Evolutionary conservation across 345 rosid species (phyloP), one percentile per base, ranked within the genome.

Genomic region (Salix koriyanagi): DNA sequence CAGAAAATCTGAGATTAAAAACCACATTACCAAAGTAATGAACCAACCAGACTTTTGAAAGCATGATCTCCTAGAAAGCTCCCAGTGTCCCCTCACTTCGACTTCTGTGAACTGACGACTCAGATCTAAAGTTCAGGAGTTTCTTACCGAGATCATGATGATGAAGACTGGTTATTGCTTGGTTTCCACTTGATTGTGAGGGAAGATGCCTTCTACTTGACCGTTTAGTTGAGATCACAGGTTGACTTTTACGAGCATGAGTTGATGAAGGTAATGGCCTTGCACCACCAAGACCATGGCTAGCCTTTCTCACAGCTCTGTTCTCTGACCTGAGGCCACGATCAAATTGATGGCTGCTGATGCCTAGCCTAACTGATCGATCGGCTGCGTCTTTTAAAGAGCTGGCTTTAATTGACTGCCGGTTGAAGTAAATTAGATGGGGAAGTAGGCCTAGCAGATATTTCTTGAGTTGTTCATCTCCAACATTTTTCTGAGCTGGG

Each of bases 401-500:
- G 76, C 86, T 79, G 42, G 74, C 74, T 85, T 92, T 96, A 65
- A 83, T 82, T 67, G 91, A 85, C 84, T 94, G 97, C 75, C 93
- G 79, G 77, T 96, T 96, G 86, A 86, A 91, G 88, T 88, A 96
- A 13, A 88, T 86, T 80, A 96, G 78, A 73, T 89, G 87, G 48
- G 99, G 98, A 71, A 96, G 90, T 76, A 94, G 97, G 50, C 97
- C 88, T 74, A 82, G 89, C 41, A 96, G 86, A 81, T 89, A 74
- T 77, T 96, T 96, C 86, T 88, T 92, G 73, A 96, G 87, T 73
- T 92, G 92, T 70, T 96, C 99, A 68, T 96, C 98, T 74, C 99
- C 99, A 26, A 94, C 95, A 74, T 94, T 96, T 80, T 92, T 92
- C 88, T 94, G 98, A 8, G 97, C 98, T 30, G 98, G 97, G 83